Conservation (phyloP, 495 filamentous ascomycete species). For the Penicillium maclennaniae region DNA sequence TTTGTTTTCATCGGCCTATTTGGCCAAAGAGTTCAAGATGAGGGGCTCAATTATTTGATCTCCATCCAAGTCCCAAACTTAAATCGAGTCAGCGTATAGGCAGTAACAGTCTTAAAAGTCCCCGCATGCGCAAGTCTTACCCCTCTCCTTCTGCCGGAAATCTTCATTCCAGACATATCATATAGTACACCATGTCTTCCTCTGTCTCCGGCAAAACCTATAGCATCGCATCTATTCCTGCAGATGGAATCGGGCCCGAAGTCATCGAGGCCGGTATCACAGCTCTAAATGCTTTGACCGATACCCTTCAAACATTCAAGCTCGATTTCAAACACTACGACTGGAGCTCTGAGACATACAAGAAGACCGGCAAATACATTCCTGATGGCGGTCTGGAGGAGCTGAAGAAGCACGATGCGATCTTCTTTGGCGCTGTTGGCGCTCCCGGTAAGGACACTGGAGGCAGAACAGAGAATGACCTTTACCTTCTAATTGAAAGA, state of each 20-base stretch:
- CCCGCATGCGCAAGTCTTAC: constrained; percentile 11
- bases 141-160: constrained; percentile 5
- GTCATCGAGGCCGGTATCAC: constrained; percentile 47
- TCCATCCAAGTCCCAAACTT: constrained; percentile 4
- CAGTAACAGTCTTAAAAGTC: constrained; percentile 7
- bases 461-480: not conserved
- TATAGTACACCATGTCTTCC: constrained; percentile 12
- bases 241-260: constrained; percentile 54
- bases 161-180: not conserved
- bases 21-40: constrained; percentile 8
- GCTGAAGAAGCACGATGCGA: constrained; percentile 51
- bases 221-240: constrained; percentile 50
- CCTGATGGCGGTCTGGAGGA: constrained; percentile 50
- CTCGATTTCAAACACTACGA: constrained; percentile 48
- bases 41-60: constrained; percentile 5
- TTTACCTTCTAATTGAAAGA: constrained; percentile 13
- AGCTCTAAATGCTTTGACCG: constrained; percentile 42
- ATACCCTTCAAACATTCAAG: constrained; percentile 44
- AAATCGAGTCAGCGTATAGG: not conserved
- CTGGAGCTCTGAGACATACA: constrained; percentile 53
- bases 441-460: constrained; percentile 40
- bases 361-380: constrained; percentile 49
- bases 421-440: constrained; percentile 55
- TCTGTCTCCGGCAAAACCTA: constrained; percentile 27
- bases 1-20: not conserved